Evolutionary conservation across 2,329 filamentous ascomycete genomes (phyloP), one percentile per base, ranked within the genome.

Genomic region (Microcyclospora pomicola): DNA sequence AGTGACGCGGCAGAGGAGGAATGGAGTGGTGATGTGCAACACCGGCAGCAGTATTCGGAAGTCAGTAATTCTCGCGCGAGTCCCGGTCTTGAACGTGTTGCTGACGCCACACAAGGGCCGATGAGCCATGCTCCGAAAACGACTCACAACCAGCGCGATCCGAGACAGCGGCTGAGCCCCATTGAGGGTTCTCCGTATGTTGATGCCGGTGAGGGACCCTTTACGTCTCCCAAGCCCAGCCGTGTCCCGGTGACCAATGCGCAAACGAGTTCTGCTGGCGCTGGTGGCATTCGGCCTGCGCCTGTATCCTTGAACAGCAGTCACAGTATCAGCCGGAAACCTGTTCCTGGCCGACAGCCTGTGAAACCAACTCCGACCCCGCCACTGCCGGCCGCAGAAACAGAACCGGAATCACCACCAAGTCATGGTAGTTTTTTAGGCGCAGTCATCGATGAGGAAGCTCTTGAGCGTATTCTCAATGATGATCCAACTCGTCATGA

Each of bases 141-240:
- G 34, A 35, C 27, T 31, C 9, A 42, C 19, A 31, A 15, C 27
- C 35, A 30, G 14, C 44, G 43, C 16, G 44, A 47, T 33, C 40
- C 37, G 6, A 38, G 41, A 36, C 59, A 56, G 35, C 55, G 61
- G 13, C 52, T 67, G 27, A 59, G 63, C n/a, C 65, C 64, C 9
- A 67, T 67, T 40, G 61, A 62, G 38, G 64, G 60, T 14, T 66
- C 64, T 28, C 64, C 64, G 7, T 63, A 59, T 39, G 52, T 61
- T 29, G 56, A 60, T 40, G 48, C 54, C 49, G 56, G 51, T 43
- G 48, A 37, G 11, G 48, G 45, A 43, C 43, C 48, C 54, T 58
- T 43, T 33, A 29, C 33, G 32, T 42, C 39, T 32, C 36, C 36
- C 6, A 16, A 40, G 16, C n/a, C 19, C 19, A n/a, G 14, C 12